Evolutionary conservation across 345 rosid species (phyloP), one percentile per base, ranked within the genome.

Genomic region (Salix udensis): DNA sequence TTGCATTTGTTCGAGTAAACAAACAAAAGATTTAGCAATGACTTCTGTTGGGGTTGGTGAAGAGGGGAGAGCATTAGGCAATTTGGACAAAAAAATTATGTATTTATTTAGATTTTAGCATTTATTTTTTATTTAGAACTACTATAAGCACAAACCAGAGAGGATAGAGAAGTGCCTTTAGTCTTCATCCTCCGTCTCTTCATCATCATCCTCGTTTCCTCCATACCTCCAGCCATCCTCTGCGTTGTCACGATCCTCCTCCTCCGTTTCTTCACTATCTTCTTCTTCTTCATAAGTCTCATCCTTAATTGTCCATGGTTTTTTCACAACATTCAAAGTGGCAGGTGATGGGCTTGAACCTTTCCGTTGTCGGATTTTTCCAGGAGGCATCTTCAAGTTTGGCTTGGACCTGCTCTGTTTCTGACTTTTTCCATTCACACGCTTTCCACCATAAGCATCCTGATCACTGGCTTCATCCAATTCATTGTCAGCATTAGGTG

Each of bases 181-280:
- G 73, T 93, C 99, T 86, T 93, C 99, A 68, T 96, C 80, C 77
- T 93, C 97, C 0, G 99, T 96, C 86, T 96, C 99, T 81, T 96
- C 99, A 15, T 96, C 97, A 16, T 93, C 95, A 0, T 93, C 97
- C 5, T 90, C 95, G 81, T 88, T 88, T 60, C 86, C 89, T 0
- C 89, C 88, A 75, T 85, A 91, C 72, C 92, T 87, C 94, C 92
- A 96, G 48, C 98, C 94, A 76, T 91, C 97, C 31, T 93, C 98
- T 48, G 85, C 85, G 69, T 91, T 91, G 40, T 93, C 97, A 34
- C 89, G 86, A 73, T 96, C 96, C 83, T 91, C 93, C 72, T 81
- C 84, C 85, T 93, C 97, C 0, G 98, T 93, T 79, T 95, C 98
- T 79, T 92, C 94, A 26, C 94, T 87, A 65, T 94, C 99, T 82